Conservation (phyloP, 257 asterid genomes). For the Salvia hispanica region DNA sequence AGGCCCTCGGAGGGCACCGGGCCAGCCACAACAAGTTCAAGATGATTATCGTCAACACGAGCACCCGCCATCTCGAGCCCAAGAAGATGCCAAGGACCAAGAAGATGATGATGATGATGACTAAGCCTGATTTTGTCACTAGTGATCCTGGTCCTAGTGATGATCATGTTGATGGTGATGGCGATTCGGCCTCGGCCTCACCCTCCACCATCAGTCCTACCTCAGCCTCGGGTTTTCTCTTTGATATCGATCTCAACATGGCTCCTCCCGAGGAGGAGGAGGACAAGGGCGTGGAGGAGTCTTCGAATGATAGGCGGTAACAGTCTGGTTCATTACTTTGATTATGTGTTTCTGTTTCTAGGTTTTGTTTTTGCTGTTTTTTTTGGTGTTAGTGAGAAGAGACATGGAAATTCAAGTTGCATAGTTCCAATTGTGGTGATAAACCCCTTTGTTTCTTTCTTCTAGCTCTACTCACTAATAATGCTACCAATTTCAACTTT, state of each 20-base stretch:
- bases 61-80: background rate
- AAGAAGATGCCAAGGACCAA: background rate
- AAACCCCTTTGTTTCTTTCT: no score
- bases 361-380: no score
- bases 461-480: background rate
- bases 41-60: conserved; percentile 33
- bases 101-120: background rate
- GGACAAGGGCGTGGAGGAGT: background rate
- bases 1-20: conserved; percentile 66
- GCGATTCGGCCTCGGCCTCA: background rate
- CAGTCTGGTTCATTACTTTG: no score
- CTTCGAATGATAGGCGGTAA: background rate
- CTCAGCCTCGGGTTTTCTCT: no score
- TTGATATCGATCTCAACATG: background rate
- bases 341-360: background rate
- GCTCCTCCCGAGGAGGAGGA: background rate
- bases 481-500: background rate
- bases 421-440: no score
- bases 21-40: conserved; percentile 58
- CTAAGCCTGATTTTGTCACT: background rate
- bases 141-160: no score
- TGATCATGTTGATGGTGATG: background rate
- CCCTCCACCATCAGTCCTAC: no score
- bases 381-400: no score
- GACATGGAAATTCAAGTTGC: no score